Conservation (phyloP, 2,329 filamentous ascomycete genomes). For the Microdochium bolleyi region DNA sequence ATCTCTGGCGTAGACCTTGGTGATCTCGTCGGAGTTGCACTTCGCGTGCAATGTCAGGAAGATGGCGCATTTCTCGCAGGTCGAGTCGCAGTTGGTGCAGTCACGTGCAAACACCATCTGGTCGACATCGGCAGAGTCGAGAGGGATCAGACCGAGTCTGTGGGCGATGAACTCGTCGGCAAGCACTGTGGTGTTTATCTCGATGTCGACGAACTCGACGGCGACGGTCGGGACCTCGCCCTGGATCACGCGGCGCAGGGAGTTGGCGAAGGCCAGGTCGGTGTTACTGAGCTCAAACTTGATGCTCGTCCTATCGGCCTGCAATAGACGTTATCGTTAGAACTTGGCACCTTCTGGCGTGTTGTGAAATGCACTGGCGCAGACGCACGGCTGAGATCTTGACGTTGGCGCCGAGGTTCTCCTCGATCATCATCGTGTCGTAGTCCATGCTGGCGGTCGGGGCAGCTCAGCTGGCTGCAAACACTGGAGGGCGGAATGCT, state of each 20-base stretch:
- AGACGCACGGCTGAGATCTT: slow-evolving; percentile 50
- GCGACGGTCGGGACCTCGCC: slow-evolving; percentile 92
- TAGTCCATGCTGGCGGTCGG: slow-evolving; percentile 39
- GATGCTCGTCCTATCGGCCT: slow-evolving; percentile 76
- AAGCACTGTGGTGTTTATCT: slow-evolving; percentile 89
- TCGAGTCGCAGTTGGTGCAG: slow-evolving; percentile 87
- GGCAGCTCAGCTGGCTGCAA: neutral
- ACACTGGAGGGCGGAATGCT: neutral
- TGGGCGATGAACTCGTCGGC: slow-evolving; percentile 95
- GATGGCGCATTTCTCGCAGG: slow-evolving; percentile 88
- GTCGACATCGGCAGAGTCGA: slow-evolving; percentile 77
- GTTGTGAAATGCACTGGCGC: slow-evolving; percentile 5
- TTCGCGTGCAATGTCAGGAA: slow-evolving; percentile 77
- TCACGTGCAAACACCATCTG: slow-evolving; percentile 82
- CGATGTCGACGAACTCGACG: slow-evolving; percentile 89
- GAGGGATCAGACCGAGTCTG: slow-evolving; percentile 80
- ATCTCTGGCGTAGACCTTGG: slow-evolving; percentile 91
- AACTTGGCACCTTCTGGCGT: too few relatives aligned
- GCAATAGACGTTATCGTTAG: slow-evolving; percentile 3
- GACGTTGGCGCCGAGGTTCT: slow-evolving; percentile 47
- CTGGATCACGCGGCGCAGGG: slow-evolving; percentile 81
- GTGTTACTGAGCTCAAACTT: slow-evolving; percentile 88
- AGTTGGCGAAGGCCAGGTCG: slow-evolving; percentile 88
- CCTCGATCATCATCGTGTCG: slow-evolving; percentile 53
- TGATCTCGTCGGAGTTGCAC: slow-evolving; percentile 77